Evolutionary conservation across 805 yeast species (phyloP), one percentile per base, ranked within the genome.

Genomic region (Starmerella floris): DNA sequence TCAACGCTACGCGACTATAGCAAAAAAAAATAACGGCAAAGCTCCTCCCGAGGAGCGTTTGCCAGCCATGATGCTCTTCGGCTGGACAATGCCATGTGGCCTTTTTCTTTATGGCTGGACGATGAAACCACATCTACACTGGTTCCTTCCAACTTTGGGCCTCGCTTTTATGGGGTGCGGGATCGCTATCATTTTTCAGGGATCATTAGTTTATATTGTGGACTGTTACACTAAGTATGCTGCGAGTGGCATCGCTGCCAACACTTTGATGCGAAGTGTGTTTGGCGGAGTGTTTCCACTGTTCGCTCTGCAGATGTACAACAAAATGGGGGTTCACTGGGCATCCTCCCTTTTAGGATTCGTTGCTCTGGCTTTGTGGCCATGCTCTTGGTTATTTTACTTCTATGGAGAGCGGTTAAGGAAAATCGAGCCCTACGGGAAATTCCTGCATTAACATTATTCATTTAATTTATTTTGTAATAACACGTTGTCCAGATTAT

Each of bases 21-120:
- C 59, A 6, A 30, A 40, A 20, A 37, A 23, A 10, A 63, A 64
- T 40, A 60, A 62, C n/a, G 73, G 73, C 5, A 60, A 59, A 33
- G 70, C 77, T 0, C 56, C 72, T 19, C 81, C 83, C 1, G 83
- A 77, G 53, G 72, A 73, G 51, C 65, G 82, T 39, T 63, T 77
- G 45, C 68, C 68, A 8, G 64, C 74, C 2, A 68, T 76, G 73
- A 73, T 67, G 73, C 30, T 48, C 52, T 50, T 66, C 62, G 49
- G 66, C 57, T 62, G 64, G 63, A 49, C 68, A 30, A 63, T 74
- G 58, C 71, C 77, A 1, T 64, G 62, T 20, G 79, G 79, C 11
- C 61, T 76, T 35, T 73, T 78, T 52, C 59, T 77, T 56, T 66
- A 75, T 53, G 80, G 79, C 8, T 79, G 83, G 83, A 64, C 79